Percentiles rank a stretch among this genome's conserved stretches.
Conservation (phyloP, 139 green algal genomes). For the Microglena sp. region DNA sequence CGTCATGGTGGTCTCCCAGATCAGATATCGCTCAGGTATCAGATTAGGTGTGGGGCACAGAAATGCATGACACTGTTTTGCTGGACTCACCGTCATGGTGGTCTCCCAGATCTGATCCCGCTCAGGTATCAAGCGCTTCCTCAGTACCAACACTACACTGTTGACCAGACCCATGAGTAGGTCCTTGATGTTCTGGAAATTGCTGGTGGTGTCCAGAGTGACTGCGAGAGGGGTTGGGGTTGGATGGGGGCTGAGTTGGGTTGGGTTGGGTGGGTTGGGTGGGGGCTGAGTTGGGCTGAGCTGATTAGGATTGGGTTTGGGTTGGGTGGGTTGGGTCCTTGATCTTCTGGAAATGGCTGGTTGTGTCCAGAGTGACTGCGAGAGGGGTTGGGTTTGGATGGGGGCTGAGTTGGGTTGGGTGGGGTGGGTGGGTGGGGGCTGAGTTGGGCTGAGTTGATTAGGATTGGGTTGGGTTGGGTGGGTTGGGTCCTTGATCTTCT, state of each 20-base stretch:
- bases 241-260: not conserved
- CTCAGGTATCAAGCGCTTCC: slow-evolving; percentile 32
- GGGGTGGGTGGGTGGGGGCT: not conserved
- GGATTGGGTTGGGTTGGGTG: too few relatives aligned
- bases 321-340: too few relatives aligned
- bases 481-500: slow-evolving; percentile 53
- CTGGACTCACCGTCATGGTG: slow-evolving; percentile 14
- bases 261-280: not conserved
- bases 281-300: not conserved
- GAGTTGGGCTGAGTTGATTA: not conserved
- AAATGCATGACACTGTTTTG: not conserved
- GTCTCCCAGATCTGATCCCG: slow-evolving; percentile 41
- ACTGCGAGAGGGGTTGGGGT: not conserved
- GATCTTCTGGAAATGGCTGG: slow-evolving; percentile 52
- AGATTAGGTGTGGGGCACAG: too few relatives aligned
- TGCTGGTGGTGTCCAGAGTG: slow-evolving; percentile 44
- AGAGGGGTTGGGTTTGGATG: not conserved
- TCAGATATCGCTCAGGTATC: too few relatives aligned
- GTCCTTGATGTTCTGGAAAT: slow-evolving; percentile 57
- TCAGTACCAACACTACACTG: slow-evolving; percentile 43
- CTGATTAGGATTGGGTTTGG: too few relatives aligned
- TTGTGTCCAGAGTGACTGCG: slow-evolving; percentile 42
- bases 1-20: too few relatives aligned
- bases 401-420: not conserved
- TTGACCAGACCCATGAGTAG: slow-evolving; percentile 55